Conservation (phyloP, 257 asterid species). For the Cynanchum wilfordii region DNA sequence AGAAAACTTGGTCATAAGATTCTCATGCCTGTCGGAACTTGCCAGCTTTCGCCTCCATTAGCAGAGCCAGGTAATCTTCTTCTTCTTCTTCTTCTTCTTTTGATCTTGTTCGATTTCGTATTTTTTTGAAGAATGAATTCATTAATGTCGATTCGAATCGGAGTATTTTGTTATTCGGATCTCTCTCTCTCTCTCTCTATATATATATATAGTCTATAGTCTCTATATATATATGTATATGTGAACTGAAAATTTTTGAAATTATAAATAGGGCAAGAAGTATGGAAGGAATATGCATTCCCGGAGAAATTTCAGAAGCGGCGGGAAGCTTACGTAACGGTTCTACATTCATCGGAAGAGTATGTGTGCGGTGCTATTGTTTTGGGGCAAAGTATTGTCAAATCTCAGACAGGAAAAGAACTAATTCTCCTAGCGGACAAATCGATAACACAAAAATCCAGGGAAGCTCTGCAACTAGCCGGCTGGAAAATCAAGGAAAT, state of each 20-base stretch:
- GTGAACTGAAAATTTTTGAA: neutral
- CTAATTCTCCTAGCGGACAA: slow-evolving; percentile 57
- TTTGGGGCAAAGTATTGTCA: slow-evolving; percentile 63
- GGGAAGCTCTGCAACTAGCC: slow-evolving; percentile 38
- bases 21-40: slow-evolving; percentile 36
- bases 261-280: slow-evolving; percentile 30
- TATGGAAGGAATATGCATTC: slow-evolving; percentile 16
- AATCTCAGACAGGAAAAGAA: slow-evolving; percentile 51
- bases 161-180: too few relatives aligned
- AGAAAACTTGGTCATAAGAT: slow-evolving; percentile 28
- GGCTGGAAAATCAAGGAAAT: slow-evolving; percentile 62
- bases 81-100: neutral
- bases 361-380: slow-evolving; percentile 85
- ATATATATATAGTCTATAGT: too few relatives aligned
- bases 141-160: too few relatives aligned
- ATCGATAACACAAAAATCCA: slow-evolving; percentile 38
- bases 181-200: too few relatives aligned
- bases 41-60: slow-evolving; percentile 31
- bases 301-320: slow-evolving; percentile 6
- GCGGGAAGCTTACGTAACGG: slow-evolving; percentile 67
- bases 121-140: too few relatives aligned
- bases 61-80: slow-evolving; percentile 24
- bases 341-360: slow-evolving; percentile 63
- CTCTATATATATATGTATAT: too few relatives aligned
- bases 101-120: too few relatives aligned